These are phyloP conservation scores for Nakazawaea ambrosiae DNA, from an alignment of 805 yeast species.

Conservation along the genomic window DNA sequence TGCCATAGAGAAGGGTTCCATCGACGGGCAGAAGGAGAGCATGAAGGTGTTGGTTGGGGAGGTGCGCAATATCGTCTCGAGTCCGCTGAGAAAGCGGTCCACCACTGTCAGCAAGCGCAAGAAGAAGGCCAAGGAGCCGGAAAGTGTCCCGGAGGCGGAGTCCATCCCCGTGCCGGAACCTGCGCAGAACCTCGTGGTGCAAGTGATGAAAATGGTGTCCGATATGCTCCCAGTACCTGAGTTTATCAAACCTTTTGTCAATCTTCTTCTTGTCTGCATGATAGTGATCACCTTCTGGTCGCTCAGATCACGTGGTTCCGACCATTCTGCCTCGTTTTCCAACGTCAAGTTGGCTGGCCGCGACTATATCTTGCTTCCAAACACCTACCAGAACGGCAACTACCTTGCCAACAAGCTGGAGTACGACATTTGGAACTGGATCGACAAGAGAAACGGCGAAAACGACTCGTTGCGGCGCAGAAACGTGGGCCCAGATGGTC, in stretches of 20 bases:
- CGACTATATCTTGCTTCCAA: constrained; percentile 33
- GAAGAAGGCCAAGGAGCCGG: constrained; percentile 15
- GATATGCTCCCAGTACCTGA: constrained; percentile 18
- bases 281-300: neutral
- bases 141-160: constrained; percentile 20
- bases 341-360: constrained; percentile 21
- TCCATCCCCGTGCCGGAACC: constrained; percentile 15
- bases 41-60: constrained; percentile 41
- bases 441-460: constrained; percentile 31
- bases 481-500: neutral
- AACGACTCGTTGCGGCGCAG: constrained; percentile 7
- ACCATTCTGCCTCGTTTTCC: neutral
- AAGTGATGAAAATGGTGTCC: constrained; percentile 8
- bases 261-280: neutral
- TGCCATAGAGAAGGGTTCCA: constrained; percentile 68
- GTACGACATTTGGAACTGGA: constrained; percentile 68
- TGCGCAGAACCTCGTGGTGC: constrained; percentile 12
- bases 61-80: constrained; percentile 30
- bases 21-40: constrained; percentile 64
- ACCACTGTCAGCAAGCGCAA: constrained; percentile 14
- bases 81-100: constrained; percentile 11
- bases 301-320: neutral
- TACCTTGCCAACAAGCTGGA: constrained; percentile 40
- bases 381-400: constrained; percentile 22
- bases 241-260: constrained; percentile 12